Conservation (phyloP, 164 flowering plant species). For the Santalum album region DNA sequence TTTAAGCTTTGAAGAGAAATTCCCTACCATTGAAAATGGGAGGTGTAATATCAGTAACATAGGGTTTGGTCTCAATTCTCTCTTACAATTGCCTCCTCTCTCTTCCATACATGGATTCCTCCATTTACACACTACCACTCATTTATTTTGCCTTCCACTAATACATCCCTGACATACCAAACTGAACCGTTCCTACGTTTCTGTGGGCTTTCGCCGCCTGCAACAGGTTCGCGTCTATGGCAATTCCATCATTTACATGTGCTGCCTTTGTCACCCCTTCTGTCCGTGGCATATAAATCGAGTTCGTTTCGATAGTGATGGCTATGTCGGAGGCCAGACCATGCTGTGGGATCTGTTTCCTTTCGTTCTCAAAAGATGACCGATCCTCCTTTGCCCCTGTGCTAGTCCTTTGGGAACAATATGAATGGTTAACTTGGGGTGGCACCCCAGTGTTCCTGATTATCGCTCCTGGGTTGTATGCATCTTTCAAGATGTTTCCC, state of each 20-base stretch:
- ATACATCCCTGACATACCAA: conserved; percentile 65
- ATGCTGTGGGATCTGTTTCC: conserved; percentile 32
- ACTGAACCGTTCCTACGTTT: conserved; percentile 59
- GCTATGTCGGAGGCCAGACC: conserved; percentile 62
- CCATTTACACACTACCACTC: neutral
- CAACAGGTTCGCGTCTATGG: conserved; percentile 44
- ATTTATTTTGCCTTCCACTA: conserved; percentile 9
- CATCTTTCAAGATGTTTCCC: conserved; percentile 28
- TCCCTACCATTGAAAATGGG: no score
- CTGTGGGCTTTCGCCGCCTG: conserved; percentile 46
- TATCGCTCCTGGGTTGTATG: conserved; percentile 43
- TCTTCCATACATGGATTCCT: neutral
- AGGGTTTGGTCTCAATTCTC: no score
- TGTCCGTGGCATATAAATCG: conserved; percentile 46
- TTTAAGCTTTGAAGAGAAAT: no score
- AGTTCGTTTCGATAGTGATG: conserved; percentile 48
- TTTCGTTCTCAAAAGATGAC: conserved; percentile 19
- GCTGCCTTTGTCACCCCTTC: conserved; percentile 30
- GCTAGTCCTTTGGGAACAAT: conserved; percentile 28
- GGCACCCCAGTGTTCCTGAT: conserved; percentile 35
- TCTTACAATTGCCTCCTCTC: no score
- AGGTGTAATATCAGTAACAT: no score
- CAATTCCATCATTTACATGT: conserved; percentile 25
- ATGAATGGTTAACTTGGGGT: conserved; percentile 33
- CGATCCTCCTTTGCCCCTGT: conserved; percentile 33